These are phyloP conservation scores for Aspergillus kassunensis DNA, from an alignment of 495 filamentous ascomycete genomes.

Conservation along the genomic window DNA sequence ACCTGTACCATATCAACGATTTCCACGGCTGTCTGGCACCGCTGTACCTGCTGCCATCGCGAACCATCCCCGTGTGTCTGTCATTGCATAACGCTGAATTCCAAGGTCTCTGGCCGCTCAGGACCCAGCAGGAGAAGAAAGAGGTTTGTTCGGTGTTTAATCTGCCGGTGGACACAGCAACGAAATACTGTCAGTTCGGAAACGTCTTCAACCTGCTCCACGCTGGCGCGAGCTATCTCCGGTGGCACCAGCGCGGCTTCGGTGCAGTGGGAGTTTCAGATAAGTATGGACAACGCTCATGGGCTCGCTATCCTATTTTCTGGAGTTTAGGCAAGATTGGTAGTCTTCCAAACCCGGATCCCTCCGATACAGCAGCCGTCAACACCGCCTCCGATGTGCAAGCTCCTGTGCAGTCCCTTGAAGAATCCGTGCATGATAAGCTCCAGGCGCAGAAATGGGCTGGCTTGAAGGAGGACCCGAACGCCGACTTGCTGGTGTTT, in stretches of 20 bases:
- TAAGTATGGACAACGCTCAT: constrained; percentile 71
- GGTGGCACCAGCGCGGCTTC: constrained; percentile 70
- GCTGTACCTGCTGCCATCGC: constrained; percentile 58
- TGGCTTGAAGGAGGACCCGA: constrained; percentile 57
- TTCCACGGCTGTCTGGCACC: constrained; percentile 72
- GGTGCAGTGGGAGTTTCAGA: constrained; percentile 70
- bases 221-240: constrained; percentile 64
- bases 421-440: constrained; percentile 48
- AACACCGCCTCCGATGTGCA: constrained; percentile 23
- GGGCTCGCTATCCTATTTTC: constrained; percentile 71
- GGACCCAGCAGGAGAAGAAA: constrained; percentile 57
- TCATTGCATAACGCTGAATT: constrained; percentile 67
- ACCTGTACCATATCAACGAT: constrained; percentile 77
- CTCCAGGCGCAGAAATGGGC: constrained; percentile 74
- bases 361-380: constrained; percentile 66
- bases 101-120: constrained; percentile 69
- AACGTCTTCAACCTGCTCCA: constrained; percentile 68
- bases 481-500: constrained; percentile 71
- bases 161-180: constrained; percentile 33
- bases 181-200: constrained; percentile 54
- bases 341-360: constrained; percentile 69
- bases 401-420: constrained; percentile 41
- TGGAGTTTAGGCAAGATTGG: constrained; percentile 68
- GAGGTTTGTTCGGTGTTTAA: constrained; percentile 72
- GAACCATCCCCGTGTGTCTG: constrained; percentile 43